These are phyloP conservation scores for Penicillium pulvis DNA, from an alignment of 495 filamentous ascomycete genomes.

Conservation along the genomic window DNA sequence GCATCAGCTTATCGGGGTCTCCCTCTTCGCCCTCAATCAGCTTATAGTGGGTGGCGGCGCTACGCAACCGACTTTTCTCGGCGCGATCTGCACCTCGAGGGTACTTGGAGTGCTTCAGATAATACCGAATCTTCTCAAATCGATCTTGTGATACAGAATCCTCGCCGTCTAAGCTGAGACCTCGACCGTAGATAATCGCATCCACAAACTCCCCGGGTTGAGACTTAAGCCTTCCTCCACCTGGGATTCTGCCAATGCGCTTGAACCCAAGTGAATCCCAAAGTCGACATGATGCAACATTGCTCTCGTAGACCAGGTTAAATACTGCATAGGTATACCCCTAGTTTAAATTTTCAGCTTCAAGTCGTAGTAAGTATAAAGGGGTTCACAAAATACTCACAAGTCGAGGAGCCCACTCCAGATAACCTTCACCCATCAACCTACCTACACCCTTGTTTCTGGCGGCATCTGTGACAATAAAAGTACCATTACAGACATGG, in stretches of 20 bases:
- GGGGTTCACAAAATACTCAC: constrained; percentile 42
- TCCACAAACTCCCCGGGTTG: constrained; percentile 82
- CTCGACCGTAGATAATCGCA: constrained; percentile 94
- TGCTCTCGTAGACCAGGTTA: constrained; percentile 98
- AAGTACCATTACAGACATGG: constrained; percentile 95
- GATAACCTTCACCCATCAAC: constrained; percentile 89
- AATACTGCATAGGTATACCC: constrained; percentile 97
- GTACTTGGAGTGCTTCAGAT: constrained; percentile 93
- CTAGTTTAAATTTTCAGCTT: constrained; percentile 29
- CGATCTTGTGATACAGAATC: constrained; percentile 94
- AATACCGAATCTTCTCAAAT: constrained; percentile 98
- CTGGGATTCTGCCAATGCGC: constrained; percentile 88
- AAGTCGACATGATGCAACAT: constrained; percentile 89
- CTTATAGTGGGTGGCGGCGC: constrained; percentile 95
- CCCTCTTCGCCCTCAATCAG: constrained; percentile 53
- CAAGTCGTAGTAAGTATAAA: background rate
- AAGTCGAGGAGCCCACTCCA: constrained; percentile 92
- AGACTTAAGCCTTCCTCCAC: constrained; percentile 80
- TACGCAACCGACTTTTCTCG: constrained; percentile 90
- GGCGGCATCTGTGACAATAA: constrained; percentile 86
- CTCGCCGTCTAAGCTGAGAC: constrained; percentile 75
- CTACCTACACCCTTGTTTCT: constrained; percentile 89
- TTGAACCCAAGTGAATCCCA: constrained; percentile 99
- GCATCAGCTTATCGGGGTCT: constrained; percentile 77
- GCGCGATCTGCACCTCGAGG: constrained; percentile 91